These are phyloP conservation scores for Pichia gijzeniarum DNA, from an alignment of 805 yeast species.

Conservation along the genomic window DNA sequence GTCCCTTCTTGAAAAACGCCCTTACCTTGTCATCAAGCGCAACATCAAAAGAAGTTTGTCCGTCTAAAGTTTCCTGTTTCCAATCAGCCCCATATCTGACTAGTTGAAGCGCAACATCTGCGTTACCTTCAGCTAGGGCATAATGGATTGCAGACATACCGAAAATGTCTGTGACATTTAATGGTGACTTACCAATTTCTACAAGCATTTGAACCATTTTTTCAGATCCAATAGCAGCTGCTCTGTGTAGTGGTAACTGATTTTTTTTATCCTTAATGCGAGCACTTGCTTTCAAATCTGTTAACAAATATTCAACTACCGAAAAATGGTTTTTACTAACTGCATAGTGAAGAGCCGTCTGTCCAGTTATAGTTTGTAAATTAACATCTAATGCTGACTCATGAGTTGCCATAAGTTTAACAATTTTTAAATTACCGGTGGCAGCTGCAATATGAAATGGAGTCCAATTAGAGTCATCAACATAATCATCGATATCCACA, in stretches of 20 bases:
- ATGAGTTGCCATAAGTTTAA: conserved; percentile 43
- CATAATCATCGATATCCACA: conserved; percentile 59
- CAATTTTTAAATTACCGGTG: conserved; percentile 52
- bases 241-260: conserved; percentile 70
- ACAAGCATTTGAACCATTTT: conserved; percentile 51
- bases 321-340: conserved; percentile 58
- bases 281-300: conserved; percentile 50
- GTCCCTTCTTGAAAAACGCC: conserved; percentile 30
- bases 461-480: conserved; percentile 83
- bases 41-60: conserved; percentile 47
- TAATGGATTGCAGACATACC: conserved; percentile 90
- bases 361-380: conserved; percentile 54
- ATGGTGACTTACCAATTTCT: conserved; percentile 47
- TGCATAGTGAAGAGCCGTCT: conserved; percentile 71
- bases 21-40: conserved; percentile 48
- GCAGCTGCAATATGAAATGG: conserved; percentile 80
- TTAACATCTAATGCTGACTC: conserved; percentile 57
- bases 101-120: conserved; percentile 60
- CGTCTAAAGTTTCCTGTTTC: conserved; percentile 41
- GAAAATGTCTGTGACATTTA: conserved; percentile 59
- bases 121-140: conserved; percentile 86
- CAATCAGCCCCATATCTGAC: conserved; percentile 66
- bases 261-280: conserved; percentile 61
- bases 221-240: conserved; percentile 68
- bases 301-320: conserved; percentile 48